Evolutionary conservation across 2,329 filamentous ascomycete genomes (phyloP), one percentile per base, ranked within the genome.

Genomic region (Cladosporium oxysporum): DNA sequence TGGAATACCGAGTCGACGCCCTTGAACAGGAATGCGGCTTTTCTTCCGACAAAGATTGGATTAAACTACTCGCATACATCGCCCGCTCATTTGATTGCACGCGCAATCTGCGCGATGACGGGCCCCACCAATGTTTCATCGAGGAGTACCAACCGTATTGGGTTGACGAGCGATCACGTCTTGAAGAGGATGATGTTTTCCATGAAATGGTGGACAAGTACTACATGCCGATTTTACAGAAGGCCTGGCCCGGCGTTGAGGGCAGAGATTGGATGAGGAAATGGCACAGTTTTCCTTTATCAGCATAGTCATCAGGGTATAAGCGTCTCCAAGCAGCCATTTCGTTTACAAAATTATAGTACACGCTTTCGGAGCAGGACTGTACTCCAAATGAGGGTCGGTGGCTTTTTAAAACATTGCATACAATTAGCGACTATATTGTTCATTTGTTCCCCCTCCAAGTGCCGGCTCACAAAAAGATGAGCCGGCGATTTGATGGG

Each of bases 281-380:
- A 31, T 57, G 52, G 52, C 52, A 57, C 52, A 57, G 52, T 57
- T 57, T 57, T 57, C 52, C 52, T 11, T 57, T 57, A 7, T 31
- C 26, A 12, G 18, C 18, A 44, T 21, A 44, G 37, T 44, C 6
- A 44, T 8, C 18, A 44, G 37, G 18, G 18, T 44, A 10, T 4
- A 2, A 21, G 5, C 18, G 2, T 16, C 18, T 44, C 21, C 37
- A 44, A 18, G 18, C 18, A 44, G 37, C 21, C 7, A 21, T 21
- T 44, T 21, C 18, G 37, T 44, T n/a, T 10, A 2, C 37, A 44
- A 44, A 44, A 44, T 44, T 6, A 44, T 18, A 21, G 18, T 6
- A 21, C 18, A 44, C 37, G 37, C 37, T 44, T 18, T 10, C 1
- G 8, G 35, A 37, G 35, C 35, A 37, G 14, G 35, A 37, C 35